phyloP scores from a whole-genome alignment of 2,329 filamentous ascomycete species.

The Trichoderma atroviride region DNA sequence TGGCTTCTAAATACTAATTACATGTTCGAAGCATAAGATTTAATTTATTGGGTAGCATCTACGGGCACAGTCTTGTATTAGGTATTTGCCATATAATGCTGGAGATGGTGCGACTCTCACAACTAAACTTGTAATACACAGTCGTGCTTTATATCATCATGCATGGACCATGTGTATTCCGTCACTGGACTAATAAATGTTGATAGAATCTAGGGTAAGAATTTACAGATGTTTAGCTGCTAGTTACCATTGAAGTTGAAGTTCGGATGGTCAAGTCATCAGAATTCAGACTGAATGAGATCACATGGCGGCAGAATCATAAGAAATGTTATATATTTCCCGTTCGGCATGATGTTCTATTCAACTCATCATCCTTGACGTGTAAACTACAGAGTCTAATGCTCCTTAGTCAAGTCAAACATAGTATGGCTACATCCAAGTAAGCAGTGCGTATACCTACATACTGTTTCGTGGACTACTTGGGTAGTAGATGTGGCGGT shows the following conservation, averaged over 20 bases:
- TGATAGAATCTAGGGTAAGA: not conserved
- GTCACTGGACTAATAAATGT: not conserved
- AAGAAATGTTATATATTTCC: not conserved
- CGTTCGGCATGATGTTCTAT: not conserved
- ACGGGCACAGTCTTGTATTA: no score
- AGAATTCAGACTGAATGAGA: not conserved
- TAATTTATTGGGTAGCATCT: no score
- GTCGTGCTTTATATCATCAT: no score
- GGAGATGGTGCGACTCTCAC: no score
- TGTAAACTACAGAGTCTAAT: not conserved
- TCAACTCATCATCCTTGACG: no score
- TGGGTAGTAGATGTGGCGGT: slow-evolving; percentile 5
- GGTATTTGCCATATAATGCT: no score
- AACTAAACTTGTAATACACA: no score
- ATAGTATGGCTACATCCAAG: not conserved
- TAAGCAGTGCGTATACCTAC: not conserved
- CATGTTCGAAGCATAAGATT: no score
- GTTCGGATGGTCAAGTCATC: not conserved
- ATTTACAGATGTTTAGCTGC: not conserved
- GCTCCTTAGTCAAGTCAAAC: not conserved
- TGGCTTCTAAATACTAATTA: no score
- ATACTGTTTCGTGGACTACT: not conserved
- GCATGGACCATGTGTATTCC: no score
- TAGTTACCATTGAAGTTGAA: not conserved
- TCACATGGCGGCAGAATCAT: not conserved